Base-by-base conservation (phyloP, 2,329 filamentous ascomycete genomes). In the Periconia macrospinosa region DNA sequence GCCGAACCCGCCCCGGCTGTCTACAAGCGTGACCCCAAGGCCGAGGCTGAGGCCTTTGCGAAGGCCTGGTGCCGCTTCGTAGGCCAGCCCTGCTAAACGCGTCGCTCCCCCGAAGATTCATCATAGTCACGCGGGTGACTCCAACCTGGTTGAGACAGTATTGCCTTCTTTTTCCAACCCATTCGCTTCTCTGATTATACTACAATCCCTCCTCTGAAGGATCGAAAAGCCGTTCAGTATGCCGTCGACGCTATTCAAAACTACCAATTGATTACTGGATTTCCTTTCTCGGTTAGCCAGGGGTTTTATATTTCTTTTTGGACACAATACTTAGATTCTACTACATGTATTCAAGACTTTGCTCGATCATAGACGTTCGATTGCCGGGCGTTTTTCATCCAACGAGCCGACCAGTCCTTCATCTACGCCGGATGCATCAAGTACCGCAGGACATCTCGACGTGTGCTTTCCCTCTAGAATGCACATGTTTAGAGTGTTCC, bases 71-170 rank as follows among this genome's bases (percentile, higher is more conserved):
- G 61, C 53, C 44, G 49, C 30, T 55, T 48, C 47, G 50, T 44
- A n/a, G 62, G 63, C 15, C 56, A 62, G 50, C 56, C 61, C 18
- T 67, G 61, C 59, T 43, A 56, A 55, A 50, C 37, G 37, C 15
- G 41, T 53, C 41, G n/a, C 45, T 18, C 23, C 40, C 11, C 2
- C 18, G 17, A 37, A 13, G 43, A 37, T 37, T 15, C 19, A 27
- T 37, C 30, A 13, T 14, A 9, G 35, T 44, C 40, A 33, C n/a
- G 33, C 41, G 15, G 33, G 33, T 37, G 30, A 40, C 27, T 33
- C 18, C 30, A 19, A 37, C 33, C 11, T 37, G 33, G 33, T 37
- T 37, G 33, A 37, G 11, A 37, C 33, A 37, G 33, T 37, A 37
- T 37, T 37, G 15, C 33, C 33, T 37, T 13, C 23, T 48, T 33